Evolutionary conservation across 2,329 filamentous ascomycete species (phyloP).

Genomic region (Mycocentrospora acerina): DNA sequence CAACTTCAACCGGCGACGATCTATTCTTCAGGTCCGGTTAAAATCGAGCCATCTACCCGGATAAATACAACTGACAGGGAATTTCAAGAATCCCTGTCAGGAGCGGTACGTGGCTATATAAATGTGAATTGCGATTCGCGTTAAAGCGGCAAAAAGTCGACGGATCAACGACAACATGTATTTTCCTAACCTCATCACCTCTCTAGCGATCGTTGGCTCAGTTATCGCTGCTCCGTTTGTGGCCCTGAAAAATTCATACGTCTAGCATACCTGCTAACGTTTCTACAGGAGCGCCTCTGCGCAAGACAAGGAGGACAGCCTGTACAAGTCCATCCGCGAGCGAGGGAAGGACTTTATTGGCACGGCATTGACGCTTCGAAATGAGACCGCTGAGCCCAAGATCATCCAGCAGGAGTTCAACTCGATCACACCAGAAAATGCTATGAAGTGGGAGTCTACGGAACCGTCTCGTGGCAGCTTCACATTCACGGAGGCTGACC

Average conservation of each 20-base stretch:
- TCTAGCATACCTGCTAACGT: constrained; percentile 1
- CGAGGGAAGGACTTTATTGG: constrained; percentile 26
- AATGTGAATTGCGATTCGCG: constrained; percentile 2
- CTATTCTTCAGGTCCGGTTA: too few relatives aligned
- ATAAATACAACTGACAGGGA: constrained; percentile 3
- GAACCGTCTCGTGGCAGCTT: constrained; percentile 43
- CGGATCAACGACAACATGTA: constrained; percentile 29
- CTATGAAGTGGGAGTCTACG: constrained; percentile 40
- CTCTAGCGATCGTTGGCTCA: constrained; percentile 24
- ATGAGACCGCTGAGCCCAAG: constrained; percentile 25
- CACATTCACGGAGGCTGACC: constrained; percentile 41
- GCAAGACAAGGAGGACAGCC: constrained; percentile 19
- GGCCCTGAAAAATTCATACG: too few relatives aligned
- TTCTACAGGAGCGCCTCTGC: constrained; percentile 2
- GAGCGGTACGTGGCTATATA: constrained; percentile 2
- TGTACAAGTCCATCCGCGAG: constrained; percentile 28
- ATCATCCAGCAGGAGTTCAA: constrained; percentile 34
- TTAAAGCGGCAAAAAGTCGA: neutral
- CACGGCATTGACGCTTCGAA: constrained; percentile 27
- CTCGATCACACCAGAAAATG: constrained; percentile 26
- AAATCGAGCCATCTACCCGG: constrained; percentile 14
- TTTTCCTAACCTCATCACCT: constrained; percentile 27
- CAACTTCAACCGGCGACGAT: too few relatives aligned
- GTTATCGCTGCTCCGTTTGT: constrained; percentile 25
- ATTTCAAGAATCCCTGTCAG: constrained; percentile 6